Conservation (phyloP, 2,329 filamentous ascomycete genomes). For the Penicillium sp. region DNA sequence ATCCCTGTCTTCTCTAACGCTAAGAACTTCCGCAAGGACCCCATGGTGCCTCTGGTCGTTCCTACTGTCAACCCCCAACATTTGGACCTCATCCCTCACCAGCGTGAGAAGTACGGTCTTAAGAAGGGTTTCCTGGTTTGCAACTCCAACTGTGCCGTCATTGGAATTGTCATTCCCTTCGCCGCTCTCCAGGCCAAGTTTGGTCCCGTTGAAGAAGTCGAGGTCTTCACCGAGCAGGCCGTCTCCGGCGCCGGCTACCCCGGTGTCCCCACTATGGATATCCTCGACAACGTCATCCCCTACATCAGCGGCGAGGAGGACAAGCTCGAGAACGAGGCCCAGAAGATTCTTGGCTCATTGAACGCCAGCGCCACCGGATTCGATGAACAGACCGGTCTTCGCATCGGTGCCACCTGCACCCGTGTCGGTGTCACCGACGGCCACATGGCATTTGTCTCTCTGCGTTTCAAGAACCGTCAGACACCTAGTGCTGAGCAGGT, state of each 20-base stretch:
- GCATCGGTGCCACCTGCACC: slow-evolving; percentile 85
- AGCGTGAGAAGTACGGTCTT: slow-evolving; percentile 71
- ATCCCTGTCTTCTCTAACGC: slow-evolving; percentile 96
- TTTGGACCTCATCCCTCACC: slow-evolving; percentile 84
- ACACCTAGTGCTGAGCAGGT: slow-evolving; percentile 75
- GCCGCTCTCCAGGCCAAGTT: slow-evolving; percentile 85
- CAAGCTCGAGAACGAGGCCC: slow-evolving; percentile 91
- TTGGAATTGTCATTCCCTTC: slow-evolving; percentile 92
- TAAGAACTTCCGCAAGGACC: slow-evolving; percentile 93
- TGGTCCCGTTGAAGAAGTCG: slow-evolving; percentile 73
- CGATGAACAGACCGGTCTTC: slow-evolving; percentile 70
- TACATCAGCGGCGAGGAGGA: slow-evolving; percentile 94
- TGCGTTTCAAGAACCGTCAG: slow-evolving; percentile 76
- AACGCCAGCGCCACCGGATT: slow-evolving; percentile 74
- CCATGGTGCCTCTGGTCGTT: slow-evolving; percentile 87
- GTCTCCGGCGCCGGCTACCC: slow-evolving; percentile 80
- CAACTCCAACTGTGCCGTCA: slow-evolving; percentile 98
- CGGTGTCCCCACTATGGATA: slow-evolving; percentile 82
- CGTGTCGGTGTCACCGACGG: slow-evolving; percentile 94
- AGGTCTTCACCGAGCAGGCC: slow-evolving; percentile 93
- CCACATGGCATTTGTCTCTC: slow-evolving; percentile 90
- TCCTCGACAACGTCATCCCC: slow-evolving; percentile 93
- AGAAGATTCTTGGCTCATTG: slow-evolving; percentile 84
- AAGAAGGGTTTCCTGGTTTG: slow-evolving; percentile 90
- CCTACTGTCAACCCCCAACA: slow-evolving; percentile 92